A percentile compares a stretch with the other conserved stretches of the same genome.
Evolutionary conservation across 2,329 filamentous ascomycete genomes (phyloP).

Genomic region (Exophiala calicioides): DNA sequence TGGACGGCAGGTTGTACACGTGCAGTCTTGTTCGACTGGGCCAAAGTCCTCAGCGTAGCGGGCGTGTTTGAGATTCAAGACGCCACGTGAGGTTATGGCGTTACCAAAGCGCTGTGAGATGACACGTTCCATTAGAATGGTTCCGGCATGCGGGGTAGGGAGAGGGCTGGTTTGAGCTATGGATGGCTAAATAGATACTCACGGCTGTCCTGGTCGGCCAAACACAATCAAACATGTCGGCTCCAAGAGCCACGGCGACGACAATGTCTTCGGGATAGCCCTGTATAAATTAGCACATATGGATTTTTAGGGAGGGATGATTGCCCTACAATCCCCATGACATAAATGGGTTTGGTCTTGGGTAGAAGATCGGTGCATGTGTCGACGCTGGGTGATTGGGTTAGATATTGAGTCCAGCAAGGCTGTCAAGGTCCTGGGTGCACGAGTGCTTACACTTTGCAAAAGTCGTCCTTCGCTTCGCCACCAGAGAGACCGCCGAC

Average conservation of each 20-base stretch:
- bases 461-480: slow-evolving; percentile 91
- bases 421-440: not conserved
- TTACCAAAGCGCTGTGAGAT: slow-evolving; percentile 75
- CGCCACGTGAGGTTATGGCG: slow-evolving; percentile 76
- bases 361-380: slow-evolving; percentile 84
- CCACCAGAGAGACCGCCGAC: slow-evolving; percentile 94
- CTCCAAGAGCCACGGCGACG: slow-evolving; percentile 88
- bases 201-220: slow-evolving; percentile 94
- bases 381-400: slow-evolving; percentile 56
- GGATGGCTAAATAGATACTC: slow-evolving; percentile 32
- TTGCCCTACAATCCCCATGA: slow-evolving; percentile 80
- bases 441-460: slow-evolving; percentile 65
- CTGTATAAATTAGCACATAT: slow-evolving; percentile 36
- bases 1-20: slow-evolving; percentile 73
- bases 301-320: not conserved
- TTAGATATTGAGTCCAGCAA: not conserved
- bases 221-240: slow-evolving; percentile 99
- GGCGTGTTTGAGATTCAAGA: slow-evolving; percentile 80
- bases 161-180: not conserved
- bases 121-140: not conserved
- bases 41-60: slow-evolving; percentile 76
- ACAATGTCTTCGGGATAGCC: slow-evolving; percentile 95
- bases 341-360: slow-evolving; percentile 91
- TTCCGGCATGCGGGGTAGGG: not conserved
- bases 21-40: slow-evolving; percentile 80